Base-by-base conservation (phyloP, 2,329 filamentous ascomycete genomes). In the Sarocladiaceae sp. region DNA sequence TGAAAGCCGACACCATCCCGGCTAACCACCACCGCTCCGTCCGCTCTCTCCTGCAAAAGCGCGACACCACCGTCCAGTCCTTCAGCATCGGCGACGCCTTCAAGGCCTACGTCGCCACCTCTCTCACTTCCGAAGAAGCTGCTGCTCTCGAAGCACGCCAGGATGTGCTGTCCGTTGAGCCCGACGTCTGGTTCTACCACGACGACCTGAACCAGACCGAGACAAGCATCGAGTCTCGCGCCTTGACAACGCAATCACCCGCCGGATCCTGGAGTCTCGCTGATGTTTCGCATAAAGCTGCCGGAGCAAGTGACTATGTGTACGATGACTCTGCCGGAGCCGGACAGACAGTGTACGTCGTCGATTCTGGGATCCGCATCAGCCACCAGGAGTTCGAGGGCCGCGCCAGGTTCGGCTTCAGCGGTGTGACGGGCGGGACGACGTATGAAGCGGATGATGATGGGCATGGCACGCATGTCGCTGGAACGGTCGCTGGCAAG, bases 381-480 rank as follows among this genome's bases (percentile, higher is more conserved):
- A n/a, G 9, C 10, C 32, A 27, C 19, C 27, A 56, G 50, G 56
- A 66, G 42, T 67, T 67, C 40, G 62, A 58, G 43, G 62, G 60
- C 31, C 63, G 65, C 20, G 65, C 62, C 35, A 57, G 53, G 21
- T 62, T 52, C 39, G 58, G 54, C 39, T 53, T 46, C 32, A 48
- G 58, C 12, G 54, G 51, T 49, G 59, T 59, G 48, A 58, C 52
- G 43, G 55, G 59, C 51, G 53, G 52, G 49, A 54, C 73, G 54
- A 65, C 62, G 2, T 55, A 73, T 54, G 64, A 63, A 2, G 72
- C 76, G 46, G 73, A 77, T 46, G 64, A 70, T 48, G 71, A 76
- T 48, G 75, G 75, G 9, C 76, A 80, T 58, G 76, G 76, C 32
- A 74, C 68, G 29, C 76, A 79, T 59, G 72, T 76, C 16, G 68